Conservation (phyloP, 225 moss, liverwort and hornwort genomes). For the Antitrichia curtipendula region DNA sequence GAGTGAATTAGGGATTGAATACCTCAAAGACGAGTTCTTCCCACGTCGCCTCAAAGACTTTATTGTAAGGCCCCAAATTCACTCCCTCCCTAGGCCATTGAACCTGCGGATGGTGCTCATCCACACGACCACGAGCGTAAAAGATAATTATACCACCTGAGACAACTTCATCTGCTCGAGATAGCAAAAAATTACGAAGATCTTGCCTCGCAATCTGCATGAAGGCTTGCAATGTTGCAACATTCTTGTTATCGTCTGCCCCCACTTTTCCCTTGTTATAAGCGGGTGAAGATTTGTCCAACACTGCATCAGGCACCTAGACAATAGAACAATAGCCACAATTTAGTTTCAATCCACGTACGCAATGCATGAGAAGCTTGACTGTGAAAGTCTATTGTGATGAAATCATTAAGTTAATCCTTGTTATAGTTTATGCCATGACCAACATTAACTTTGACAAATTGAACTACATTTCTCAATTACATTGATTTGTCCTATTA, state of each 20-base stretch:
- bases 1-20: not conserved
- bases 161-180: conserved; percentile 18
- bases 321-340: not conserved
- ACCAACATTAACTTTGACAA: not conserved
- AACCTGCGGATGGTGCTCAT: not conserved
- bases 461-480: not conserved
- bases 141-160: conserved; percentile 8
- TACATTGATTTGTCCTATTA: not conserved
- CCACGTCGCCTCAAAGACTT: not conserved
- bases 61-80: not conserved
- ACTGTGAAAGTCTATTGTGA: not conserved
- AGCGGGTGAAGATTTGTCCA: not conserved
- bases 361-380: no score
- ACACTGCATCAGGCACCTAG: not conserved
- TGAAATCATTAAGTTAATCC: not conserved
- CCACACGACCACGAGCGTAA: not conserved
- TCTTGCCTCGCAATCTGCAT: not conserved
- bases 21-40: not conserved
- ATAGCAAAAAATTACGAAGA: no score
- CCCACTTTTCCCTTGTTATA: conserved; percentile 15
- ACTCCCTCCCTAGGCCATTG: not conserved
- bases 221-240: not conserved
- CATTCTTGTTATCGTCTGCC: not conserved
- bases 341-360: fast-evolving
- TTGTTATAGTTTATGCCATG: not conserved